Conservation (phyloP, 768 basidiomycete species). For the Kwoniella dejecticola region DNA sequence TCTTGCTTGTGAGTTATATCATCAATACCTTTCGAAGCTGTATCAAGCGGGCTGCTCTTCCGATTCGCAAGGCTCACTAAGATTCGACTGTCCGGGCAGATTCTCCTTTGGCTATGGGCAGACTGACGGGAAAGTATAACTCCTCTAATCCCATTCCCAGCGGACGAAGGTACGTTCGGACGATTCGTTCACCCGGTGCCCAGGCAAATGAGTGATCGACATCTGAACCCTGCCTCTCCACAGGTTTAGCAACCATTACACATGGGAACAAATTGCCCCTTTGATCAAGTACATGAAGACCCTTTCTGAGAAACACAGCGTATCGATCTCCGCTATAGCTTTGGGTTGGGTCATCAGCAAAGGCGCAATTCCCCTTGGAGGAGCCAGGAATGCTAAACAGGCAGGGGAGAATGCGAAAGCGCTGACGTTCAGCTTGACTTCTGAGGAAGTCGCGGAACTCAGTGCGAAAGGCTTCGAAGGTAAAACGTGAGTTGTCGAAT, state of each 20-base stretch:
- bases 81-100: slow-evolving; percentile 34
- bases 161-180: slow-evolving; percentile 34
- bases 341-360: slow-evolving; percentile 55
- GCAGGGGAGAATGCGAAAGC: slow-evolving; percentile 52
- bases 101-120: slow-evolving; percentile 54
- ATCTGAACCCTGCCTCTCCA: not conserved
- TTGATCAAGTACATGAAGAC: slow-evolving; percentile 43
- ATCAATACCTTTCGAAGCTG: not conserved
- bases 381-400: slow-evolving; percentile 52
- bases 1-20: slow-evolving; percentile 48
- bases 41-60: not conserved
- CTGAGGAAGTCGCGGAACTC: slow-evolving; percentile 41
- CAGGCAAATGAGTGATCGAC: not conserved
- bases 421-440: slow-evolving; percentile 39
- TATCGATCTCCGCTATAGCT: slow-evolving; percentile 52
- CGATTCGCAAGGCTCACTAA: not conserved
- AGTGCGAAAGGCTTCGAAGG: slow-evolving; percentile 41
- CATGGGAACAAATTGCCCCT: slow-evolving; percentile 52
- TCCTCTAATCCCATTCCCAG: slow-evolving; percentile 46
- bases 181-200: no score
- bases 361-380: slow-evolving; percentile 54
- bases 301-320: slow-evolving; percentile 48
- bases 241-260: slow-evolving; percentile 31
- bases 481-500: slow-evolving; percentile 48
- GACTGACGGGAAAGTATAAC: slow-evolving; percentile 55